These are phyloP conservation scores for Fusarium incarnatum DNA, from an alignment of 2,329 filamentous ascomycete species.

Conservation along the genomic window DNA sequence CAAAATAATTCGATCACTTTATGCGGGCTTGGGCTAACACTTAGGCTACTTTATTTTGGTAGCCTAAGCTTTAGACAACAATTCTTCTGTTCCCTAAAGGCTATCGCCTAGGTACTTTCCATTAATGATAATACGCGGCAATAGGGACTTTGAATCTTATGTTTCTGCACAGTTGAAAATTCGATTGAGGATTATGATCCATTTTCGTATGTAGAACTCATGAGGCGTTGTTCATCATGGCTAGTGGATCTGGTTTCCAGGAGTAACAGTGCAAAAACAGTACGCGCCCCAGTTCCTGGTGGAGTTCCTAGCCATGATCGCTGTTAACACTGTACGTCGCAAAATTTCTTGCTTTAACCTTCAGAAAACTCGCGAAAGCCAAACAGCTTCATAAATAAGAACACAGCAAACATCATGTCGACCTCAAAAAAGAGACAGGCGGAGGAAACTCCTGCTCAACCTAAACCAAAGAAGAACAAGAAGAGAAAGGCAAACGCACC, in stretches of 20 bases:
- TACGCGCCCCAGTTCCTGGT: background rate
- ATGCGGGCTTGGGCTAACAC: background rate
- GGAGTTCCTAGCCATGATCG: constrained; percentile 1
- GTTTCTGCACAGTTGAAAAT: background rate
- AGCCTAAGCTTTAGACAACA: background rate
- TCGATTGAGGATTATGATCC: background rate
- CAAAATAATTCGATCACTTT: background rate
- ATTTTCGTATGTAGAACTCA: constrained; percentile 9
- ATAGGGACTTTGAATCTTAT: background rate
- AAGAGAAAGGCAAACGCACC: constrained; percentile 68
- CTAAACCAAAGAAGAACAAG: constrained; percentile 60
- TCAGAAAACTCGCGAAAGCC: constrained; percentile 20
- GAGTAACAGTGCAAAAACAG: constrained; percentile 29
- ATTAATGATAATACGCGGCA: background rate
- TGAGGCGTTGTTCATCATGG: constrained; percentile 25
- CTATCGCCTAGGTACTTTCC: background rate
- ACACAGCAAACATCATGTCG: constrained; percentile 50
- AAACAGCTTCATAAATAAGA: constrained; percentile 12
- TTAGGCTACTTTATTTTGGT: background rate
- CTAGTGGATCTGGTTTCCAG: constrained; percentile 17
- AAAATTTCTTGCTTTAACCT: constrained; percentile 42
- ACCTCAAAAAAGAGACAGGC: constrained; percentile 67
- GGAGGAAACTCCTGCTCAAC: constrained; percentile 57
- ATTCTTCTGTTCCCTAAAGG: background rate
- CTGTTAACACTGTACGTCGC: constrained; percentile 36